Evolutionary conservation across 768 basidiomycete genomes (phyloP), one percentile per base, ranked within the genome.

Genomic region (Obba rivulosa): DNA sequence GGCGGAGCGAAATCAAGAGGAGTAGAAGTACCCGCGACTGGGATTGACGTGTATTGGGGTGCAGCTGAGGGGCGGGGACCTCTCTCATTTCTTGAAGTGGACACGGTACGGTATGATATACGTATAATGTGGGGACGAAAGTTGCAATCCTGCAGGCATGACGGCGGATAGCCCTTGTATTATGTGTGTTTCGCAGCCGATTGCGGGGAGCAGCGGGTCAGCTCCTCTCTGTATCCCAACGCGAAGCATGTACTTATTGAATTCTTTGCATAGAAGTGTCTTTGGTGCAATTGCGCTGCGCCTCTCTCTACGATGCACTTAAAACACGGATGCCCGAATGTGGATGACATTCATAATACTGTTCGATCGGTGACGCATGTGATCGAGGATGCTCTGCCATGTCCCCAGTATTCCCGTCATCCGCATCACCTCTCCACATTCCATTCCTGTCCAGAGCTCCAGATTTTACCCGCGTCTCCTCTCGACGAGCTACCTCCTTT

Each of bases 1-100:
- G 74, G 51, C 68, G 77, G 47, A 81, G 79, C 55, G 65, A 69
- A 2, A 65, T 78, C 17, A 84, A 83, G 52, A 63, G 65, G 36
- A 52, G 51, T 22, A 60, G 68, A 20, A 46, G 48, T 37, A 55
- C 53, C 8, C 23, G 48, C n/a, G 52, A 44, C 28, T 59, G 59
- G 50, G 61, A 61, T 43, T 62, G 51, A 54, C 43, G 40, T 38
- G 34, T 13, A 7, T 7, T 31, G 7, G 28, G 13, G 28, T 7
- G 28, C n/a, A n/a, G n/a, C n/a, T 31, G 28, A 13, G 28, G 7
- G 28, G 28, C 28, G 13, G 28, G 7, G 28, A 13, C 28, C 28
- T 5, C 28, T 7, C 5, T 31, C 13, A 31, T 31, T 13, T 7
- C 28, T 31, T 31, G 28, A 7, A 31, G 5, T 13, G 28, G 28